Percentiles rank a stretch among this genome's conserved stretches.
phyloP scores from a whole-genome alignment of 1,139 yeast genomes.

The Nakaseomyces kungkrabaensis region DNA sequence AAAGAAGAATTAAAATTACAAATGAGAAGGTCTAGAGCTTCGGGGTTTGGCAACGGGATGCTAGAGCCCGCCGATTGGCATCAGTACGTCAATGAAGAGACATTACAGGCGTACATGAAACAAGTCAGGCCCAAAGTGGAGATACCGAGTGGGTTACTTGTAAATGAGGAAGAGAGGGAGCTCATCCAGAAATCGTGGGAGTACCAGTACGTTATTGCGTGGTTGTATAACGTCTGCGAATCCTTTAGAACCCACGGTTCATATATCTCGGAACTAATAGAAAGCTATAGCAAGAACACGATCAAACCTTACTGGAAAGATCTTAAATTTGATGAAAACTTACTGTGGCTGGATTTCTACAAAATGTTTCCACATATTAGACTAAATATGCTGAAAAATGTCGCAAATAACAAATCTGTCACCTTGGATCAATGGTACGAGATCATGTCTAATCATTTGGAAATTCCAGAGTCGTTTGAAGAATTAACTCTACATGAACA shows the following conservation, averaged over 20 bases:
- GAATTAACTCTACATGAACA: slow-evolving; percentile 33
- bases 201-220: slow-evolving; percentile 27
- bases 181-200: slow-evolving; percentile 19
- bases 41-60: background rate
- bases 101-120: slow-evolving; percentile 16
- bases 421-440: slow-evolving; percentile 36
- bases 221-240: slow-evolving; percentile 27
- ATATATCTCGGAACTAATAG: slow-evolving; percentile 4
- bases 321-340: slow-evolving; percentile 23
- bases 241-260: slow-evolving; percentile 18
- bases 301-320: slow-evolving; percentile 23
- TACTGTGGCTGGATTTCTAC: slow-evolving; percentile 18
- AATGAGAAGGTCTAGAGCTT: slow-evolving; percentile 1
- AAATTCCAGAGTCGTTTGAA: slow-evolving; percentile 25
- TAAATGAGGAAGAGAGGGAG: slow-evolving; percentile 6
- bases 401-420: slow-evolving; percentile 26
- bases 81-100: slow-evolving; percentile 18
- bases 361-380: slow-evolving; percentile 13
- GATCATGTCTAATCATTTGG: slow-evolving; percentile 39
- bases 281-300: slow-evolving; percentile 5
- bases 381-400: slow-evolving; percentile 33
- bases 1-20: background rate
- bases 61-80: slow-evolving; percentile 13
- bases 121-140: slow-evolving; percentile 9
- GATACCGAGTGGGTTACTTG: slow-evolving; percentile 6